Conservation (phyloP, 2,329 filamentous ascomycete species). For the Penicillium rolfsii region DNA sequence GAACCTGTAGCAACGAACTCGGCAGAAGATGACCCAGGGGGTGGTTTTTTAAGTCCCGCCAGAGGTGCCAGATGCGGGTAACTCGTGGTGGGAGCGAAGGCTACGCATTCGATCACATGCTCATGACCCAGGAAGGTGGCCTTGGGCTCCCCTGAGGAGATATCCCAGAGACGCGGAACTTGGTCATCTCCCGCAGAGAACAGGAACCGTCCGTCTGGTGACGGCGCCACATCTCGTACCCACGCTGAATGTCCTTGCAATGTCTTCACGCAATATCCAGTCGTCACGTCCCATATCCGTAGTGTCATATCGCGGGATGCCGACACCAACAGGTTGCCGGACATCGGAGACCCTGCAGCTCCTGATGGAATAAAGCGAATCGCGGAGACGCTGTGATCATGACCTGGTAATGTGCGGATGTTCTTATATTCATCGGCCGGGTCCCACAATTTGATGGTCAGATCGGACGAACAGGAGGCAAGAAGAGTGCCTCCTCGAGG, state of each 20-base stretch:
- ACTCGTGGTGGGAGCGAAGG: constrained; percentile 76
- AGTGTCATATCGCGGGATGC: constrained; percentile 84
- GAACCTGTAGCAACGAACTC: constrained; percentile 90
- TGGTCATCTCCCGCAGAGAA: constrained; percentile 82
- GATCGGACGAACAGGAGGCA: constrained; percentile 81
- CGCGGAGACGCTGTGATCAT: constrained; percentile 88
- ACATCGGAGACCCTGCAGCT: constrained; percentile 74
- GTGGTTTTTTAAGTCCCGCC: constrained; percentile 81
- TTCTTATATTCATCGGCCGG: constrained; percentile 93
- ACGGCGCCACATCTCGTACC: constrained; percentile 87
- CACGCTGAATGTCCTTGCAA: constrained; percentile 82
- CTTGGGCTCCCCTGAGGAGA: constrained; percentile 74
- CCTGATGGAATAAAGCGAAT: constrained; percentile 87
- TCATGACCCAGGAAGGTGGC: constrained; percentile 83
- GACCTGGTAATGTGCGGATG: constrained; percentile 84
- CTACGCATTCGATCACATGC: constrained; percentile 82
- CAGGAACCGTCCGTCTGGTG: constrained; percentile 79
- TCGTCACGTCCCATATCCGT: constrained; percentile 89
- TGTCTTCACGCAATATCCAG: constrained; percentile 91
- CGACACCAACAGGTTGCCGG: constrained; percentile 81
- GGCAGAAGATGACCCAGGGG: constrained; percentile 71
- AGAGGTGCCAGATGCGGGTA: constrained; percentile 77
- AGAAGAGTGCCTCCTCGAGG: constrained; percentile 77
- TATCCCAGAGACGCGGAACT: constrained; percentile 82
- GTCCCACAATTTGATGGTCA: constrained; percentile 96